These are phyloP conservation scores for Salisapilia sapeloensis DNA, from an alignment of 352 stramenopile species.

Conservation along the genomic window DNA sequence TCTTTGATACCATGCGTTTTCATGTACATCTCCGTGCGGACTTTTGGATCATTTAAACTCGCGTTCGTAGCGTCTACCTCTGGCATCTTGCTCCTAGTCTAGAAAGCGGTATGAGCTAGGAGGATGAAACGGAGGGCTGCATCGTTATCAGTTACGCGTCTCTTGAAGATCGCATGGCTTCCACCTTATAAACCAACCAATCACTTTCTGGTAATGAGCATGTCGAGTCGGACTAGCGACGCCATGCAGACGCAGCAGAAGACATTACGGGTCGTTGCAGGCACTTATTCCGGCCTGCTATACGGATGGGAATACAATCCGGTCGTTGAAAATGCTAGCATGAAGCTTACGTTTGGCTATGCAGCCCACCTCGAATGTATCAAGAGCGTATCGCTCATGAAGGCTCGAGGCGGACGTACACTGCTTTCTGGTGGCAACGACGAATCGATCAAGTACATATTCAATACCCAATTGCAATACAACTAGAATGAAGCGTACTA, in stretches of 20 bases:
- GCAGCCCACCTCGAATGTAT: conserved; percentile 71
- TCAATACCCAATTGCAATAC: not conserved
- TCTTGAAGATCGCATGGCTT: too few relatives aligned
- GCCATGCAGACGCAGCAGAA: not conserved
- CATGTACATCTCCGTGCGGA: conserved; percentile 43
- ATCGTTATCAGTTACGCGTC: too few relatives aligned
- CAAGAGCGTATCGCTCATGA: conserved; percentile 73
- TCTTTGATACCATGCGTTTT: conserved; percentile 46
- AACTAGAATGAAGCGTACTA: not conserved
- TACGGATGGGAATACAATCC: conserved; percentile 59
- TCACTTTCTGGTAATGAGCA: too few relatives aligned
- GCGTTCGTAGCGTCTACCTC: too few relatives aligned
- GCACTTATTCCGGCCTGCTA: conserved; percentile 76
- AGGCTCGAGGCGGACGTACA: conserved; percentile 60
- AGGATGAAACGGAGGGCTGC: too few relatives aligned
- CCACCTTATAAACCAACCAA: too few relatives aligned
- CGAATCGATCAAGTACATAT: conserved; percentile 74
- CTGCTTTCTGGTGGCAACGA: conserved; percentile 68
- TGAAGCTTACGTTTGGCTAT: conserved; percentile 79
- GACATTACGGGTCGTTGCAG: conserved; percentile 67
- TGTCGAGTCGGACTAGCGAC: conserved; percentile 1
- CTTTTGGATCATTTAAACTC: conserved; percentile 49
- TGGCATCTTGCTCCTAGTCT: too few relatives aligned
- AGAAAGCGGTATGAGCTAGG: too few relatives aligned
- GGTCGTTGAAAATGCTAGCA: conserved; percentile 15